These are phyloP conservation scores for Acanthamoeba divionensis DNA, from an alignment of 208 protist species.

Conservation along the genomic window DNA sequence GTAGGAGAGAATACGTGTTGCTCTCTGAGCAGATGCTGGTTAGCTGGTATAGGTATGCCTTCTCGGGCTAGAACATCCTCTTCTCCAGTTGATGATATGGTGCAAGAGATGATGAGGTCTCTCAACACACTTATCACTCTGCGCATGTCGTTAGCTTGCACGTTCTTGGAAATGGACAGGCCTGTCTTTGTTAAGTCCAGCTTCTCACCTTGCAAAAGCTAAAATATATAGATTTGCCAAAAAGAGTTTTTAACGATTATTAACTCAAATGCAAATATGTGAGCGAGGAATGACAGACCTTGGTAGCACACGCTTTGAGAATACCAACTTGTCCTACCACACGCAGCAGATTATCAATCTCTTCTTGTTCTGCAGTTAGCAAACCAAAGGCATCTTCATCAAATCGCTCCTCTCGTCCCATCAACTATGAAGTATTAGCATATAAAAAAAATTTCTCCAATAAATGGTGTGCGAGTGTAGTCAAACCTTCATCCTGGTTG, in stretches of 20 bases:
- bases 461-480: no score
- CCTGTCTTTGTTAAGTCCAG: slow-evolving; percentile 18
- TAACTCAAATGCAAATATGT: no score
- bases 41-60: slow-evolving; percentile 39
- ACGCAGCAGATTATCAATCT: slow-evolving; percentile 38
- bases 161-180: not conserved
- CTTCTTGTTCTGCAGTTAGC: not conserved
- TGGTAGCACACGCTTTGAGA: not conserved
- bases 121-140: slow-evolving; percentile 10
- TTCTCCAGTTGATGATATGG: slow-evolving; percentile 20
- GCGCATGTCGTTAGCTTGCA: not conserved
- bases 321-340: slow-evolving; percentile 16
- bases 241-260: no score
- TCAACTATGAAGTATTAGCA: no score
- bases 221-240: no score
- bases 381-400: slow-evolving; percentile 49
- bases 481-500: slow-evolving; percentile 11
- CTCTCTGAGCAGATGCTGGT: slow-evolving; percentile 6
- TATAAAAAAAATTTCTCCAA: no score
- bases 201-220: slow-evolving; percentile 23
- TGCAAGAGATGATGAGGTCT: slow-evolving; percentile 48
- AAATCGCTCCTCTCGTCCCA: not conserved
- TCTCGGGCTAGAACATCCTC: slow-evolving; percentile 18
- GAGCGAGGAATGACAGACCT: not conserved
- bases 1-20: not conserved